These are phyloP conservation scores for Thecaphora thlaspeos DNA, from an alignment of 1,284 basidiomycete genomes.

Conservation along the genomic window DNA sequence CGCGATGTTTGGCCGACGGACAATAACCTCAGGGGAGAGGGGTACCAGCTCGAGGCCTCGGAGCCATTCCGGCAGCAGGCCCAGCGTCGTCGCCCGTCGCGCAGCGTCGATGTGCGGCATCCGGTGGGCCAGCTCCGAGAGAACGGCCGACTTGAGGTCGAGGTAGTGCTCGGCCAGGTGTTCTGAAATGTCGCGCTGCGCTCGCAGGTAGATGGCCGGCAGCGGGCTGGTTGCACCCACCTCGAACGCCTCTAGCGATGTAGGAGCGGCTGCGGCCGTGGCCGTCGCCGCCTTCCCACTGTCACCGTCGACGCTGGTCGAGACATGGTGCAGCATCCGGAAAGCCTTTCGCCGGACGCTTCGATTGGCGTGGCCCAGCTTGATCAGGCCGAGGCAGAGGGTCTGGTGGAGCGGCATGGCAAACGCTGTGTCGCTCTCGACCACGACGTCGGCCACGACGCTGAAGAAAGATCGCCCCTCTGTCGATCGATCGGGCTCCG, in stretches of 20 bases:
- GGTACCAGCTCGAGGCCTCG: conserved; percentile 33
- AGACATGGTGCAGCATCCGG: conserved; percentile 72
- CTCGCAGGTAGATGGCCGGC: conserved; percentile 75
- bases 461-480: conserved; percentile 69
- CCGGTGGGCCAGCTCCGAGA: conserved; percentile 73
- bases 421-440: conserved; percentile 64
- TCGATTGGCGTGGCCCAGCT: conserved; percentile 74
- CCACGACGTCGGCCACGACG: conserved; percentile 73
- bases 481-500: conserved; percentile 61
- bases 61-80: conserved; percentile 46
- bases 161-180: conserved; percentile 79
- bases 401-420: conserved; percentile 73
- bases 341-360: conserved; percentile 75
- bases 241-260: conserved; percentile 64
- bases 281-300: too few species aligned
- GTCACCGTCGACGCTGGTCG: conserved; percentile 20
- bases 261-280: too few species aligned
- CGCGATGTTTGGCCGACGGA: conserved; percentile 1
- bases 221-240: conserved; percentile 73
- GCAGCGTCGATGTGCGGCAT: conserved; percentile 65
- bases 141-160: conserved; percentile 68
- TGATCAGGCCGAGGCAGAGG: conserved; percentile 78
- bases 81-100: conserved; percentile 37
- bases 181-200: conserved; percentile 74
- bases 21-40: conserved; percentile 3